These are phyloP conservation scores for Candida anutae DNA, from an alignment of 1,139 yeast genomes.

Conservation along the genomic window DNA sequence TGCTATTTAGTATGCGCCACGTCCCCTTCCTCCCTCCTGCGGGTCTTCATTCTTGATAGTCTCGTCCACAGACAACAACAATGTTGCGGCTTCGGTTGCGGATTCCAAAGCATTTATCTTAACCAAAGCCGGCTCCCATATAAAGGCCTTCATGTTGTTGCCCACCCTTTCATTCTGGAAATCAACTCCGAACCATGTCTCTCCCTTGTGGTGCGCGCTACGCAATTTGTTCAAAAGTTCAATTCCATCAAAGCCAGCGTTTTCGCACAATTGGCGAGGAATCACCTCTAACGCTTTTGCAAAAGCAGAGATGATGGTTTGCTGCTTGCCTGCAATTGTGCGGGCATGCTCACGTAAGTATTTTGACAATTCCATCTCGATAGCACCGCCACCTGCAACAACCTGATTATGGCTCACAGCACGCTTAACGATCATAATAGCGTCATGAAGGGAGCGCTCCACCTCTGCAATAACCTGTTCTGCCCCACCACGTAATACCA, in stretches of 20 bases:
- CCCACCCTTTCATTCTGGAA: conserved; percentile 79
- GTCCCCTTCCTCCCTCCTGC: conserved; percentile 53
- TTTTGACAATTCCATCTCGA: conserved; percentile 93
- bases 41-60: conserved; percentile 79
- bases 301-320: conserved; percentile 80
- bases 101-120: conserved; percentile 89
- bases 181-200: conserved; percentile 86
- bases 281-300: conserved; percentile 93
- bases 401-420: conserved; percentile 80
- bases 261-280: conserved; percentile 95
- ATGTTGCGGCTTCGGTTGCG: conserved; percentile 96
- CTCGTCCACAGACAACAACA: conserved; percentile 90
- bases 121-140: conserved; percentile 97
- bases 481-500: conserved; percentile 93
- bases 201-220: conserved; percentile 92
- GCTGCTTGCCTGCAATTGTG: conserved; percentile 92
- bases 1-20: conserved; percentile 49
- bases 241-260: conserved; percentile 95
- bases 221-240: conserved; percentile 85
- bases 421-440: conserved; percentile 95
- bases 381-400: conserved; percentile 99
- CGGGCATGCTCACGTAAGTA: conserved; percentile 80
- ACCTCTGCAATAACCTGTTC: conserved; percentile 98
- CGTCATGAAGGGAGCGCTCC: conserved; percentile 94
- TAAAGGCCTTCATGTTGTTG: conserved; percentile 76